A percentile compares a stretch with the other conserved stretches of the same genome.
Conservation (phyloP, 2,329 filamentous ascomycete genomes). For the Colletotrichum tanaceti region DNA sequence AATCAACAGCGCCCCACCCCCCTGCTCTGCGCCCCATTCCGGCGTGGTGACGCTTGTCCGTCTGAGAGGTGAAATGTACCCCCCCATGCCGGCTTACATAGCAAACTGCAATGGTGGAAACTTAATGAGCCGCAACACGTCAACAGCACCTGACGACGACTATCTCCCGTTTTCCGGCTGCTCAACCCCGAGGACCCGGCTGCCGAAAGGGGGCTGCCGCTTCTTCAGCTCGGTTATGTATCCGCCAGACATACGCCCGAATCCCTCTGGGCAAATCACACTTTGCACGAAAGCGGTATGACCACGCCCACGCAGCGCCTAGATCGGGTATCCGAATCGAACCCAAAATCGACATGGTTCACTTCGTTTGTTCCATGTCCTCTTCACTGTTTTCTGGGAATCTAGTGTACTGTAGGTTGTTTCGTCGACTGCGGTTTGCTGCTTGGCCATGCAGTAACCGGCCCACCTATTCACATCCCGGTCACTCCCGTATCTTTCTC, state of each 20-base stretch:
- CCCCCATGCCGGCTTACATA: too few relatives aligned
- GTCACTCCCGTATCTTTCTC: constrained; percentile 26
- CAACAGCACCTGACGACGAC: neutral
- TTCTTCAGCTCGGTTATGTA: constrained; percentile 14
- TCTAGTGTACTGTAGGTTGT: too few relatives aligned
- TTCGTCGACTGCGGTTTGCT: neutral
- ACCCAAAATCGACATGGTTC: neutral
- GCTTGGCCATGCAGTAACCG: neutral
- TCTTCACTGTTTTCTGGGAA: too few relatives aligned
- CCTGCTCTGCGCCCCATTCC: constrained; percentile 11
- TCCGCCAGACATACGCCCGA: neutral
- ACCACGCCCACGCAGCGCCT: neutral
- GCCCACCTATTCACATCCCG: constrained; percentile 26
- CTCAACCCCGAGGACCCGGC: constrained; percentile 26
- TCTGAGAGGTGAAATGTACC: neutral
- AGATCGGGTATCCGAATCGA: constrained; percentile 4
- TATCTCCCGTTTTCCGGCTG: constrained; percentile 32
- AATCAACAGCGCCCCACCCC: neutral
- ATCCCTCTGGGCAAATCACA: neutral
- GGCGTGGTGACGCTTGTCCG: constrained; percentile 37
- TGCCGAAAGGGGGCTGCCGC: neutral
- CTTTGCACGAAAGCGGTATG: neutral
- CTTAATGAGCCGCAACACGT: constrained; percentile 12
- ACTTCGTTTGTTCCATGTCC: neutral
- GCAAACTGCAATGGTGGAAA: neutral